Evolutionary conservation across 345 rosid genomes (phyloP), one percentile per base, ranked within the genome.

Genomic region (Boechera retrofracta): DNA sequence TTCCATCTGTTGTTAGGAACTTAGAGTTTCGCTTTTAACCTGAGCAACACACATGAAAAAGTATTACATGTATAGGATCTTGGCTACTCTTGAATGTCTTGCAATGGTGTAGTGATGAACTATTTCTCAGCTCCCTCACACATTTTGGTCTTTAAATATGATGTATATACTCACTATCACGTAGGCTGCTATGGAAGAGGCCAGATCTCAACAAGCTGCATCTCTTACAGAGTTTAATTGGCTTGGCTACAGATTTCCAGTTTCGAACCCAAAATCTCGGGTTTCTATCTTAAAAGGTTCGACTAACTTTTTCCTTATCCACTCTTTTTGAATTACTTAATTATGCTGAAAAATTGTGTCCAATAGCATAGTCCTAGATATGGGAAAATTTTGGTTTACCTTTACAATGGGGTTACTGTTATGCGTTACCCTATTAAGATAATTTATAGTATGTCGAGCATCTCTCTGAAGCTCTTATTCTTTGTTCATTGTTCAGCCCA

Each of bases 181-280:
- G 71, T 82, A 96, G 99, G 99, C 94, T 81, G 99, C 82, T 71
- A 89, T 93, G 94, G 94, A 94, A 15, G 99, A 93, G 85, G 99
- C 96, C 65, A 93, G 98, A 84, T 87, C 97, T 67, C 97, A 96
- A 74, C 99, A 96, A 79, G 98, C 98, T 61, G 96, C 97, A 73
- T 93, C 98, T 13, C 79, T 96, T 85, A 96, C 97, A 9, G 98
- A 96, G 87, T 89, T 96, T 73, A 84, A 83, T 51, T 96, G 98
- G 98, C 97, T 96, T 81, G 99, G 98, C 63, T 88, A 91, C 82
- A 88, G 82, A 76, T 93, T 86, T 83, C 99, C 98, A 10, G 85
- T 96, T 77, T 83, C 93, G 51, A 93, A 93, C 87, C 93, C 99
- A 64, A 96, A 96, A 84, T 89, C 94, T 47, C 90, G 97, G 65